These are phyloP conservation scores for Penicillium psychrosexuale DNA, from an alignment of 2,329 filamentous ascomycete species.

Conservation along the genomic window DNA sequence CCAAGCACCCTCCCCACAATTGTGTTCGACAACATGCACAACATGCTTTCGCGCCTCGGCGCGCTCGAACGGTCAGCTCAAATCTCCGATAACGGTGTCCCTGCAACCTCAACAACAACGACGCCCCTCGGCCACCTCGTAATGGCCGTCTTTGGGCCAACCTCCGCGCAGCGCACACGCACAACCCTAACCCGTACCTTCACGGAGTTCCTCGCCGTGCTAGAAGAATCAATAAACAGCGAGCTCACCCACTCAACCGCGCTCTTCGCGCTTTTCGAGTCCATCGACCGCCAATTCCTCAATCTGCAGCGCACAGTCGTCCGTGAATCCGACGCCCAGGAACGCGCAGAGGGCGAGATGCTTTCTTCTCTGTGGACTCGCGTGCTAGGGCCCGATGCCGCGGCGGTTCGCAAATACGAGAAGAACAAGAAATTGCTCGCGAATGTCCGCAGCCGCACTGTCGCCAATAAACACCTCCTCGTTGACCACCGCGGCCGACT, in stretches of 20 bases:
- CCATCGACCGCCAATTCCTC: constrained; percentile 84
- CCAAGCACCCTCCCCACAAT: constrained; percentile 62
- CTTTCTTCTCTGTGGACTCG: constrained; percentile 82
- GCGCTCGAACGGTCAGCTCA: constrained; percentile 38
- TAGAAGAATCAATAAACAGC: constrained; percentile 83
- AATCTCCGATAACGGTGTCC: constrained; percentile 12
- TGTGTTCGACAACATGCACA: constrained; percentile 82
- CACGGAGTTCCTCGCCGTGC: constrained; percentile 77
- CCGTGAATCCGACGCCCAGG: constrained; percentile 77
- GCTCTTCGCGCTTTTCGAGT: constrained; percentile 86
- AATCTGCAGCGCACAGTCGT: constrained; percentile 82
- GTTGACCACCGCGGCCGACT: constrained; percentile 84
- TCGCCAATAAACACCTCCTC: constrained; percentile 81
- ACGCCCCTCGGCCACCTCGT: constrained; percentile 60
- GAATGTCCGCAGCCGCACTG: constrained; percentile 75
- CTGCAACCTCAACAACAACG: constrained; percentile 55
- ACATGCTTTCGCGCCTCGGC: constrained; percentile 60
- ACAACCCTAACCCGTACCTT: constrained; percentile 82
- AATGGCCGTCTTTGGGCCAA: constrained; percentile 73
- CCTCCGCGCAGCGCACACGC: constrained; percentile 74
- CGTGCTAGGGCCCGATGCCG: constrained; percentile 72
- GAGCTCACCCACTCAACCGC: constrained; percentile 77
- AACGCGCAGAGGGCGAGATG: constrained; percentile 75
- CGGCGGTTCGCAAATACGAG: constrained; percentile 81
- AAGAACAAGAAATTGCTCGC: constrained; percentile 78